Percentiles rank a stretch among this genome's conserved stretches.
Conservation (phyloP, 768 basidiomycete species). For the Leccinum uliginosum region DNA sequence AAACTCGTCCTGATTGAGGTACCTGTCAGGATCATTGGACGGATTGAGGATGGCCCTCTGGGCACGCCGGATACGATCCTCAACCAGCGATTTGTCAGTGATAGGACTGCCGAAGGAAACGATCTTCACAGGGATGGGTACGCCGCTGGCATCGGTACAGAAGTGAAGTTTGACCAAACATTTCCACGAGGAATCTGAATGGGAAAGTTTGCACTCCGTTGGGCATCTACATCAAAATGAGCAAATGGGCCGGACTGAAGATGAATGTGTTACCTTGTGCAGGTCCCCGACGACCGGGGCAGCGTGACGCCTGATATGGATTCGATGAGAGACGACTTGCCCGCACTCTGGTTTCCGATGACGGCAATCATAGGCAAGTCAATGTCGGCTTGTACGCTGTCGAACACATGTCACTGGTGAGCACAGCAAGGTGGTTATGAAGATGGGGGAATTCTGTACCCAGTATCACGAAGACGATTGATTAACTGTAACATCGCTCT, state of each 20-base stretch:
- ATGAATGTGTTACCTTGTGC: constrained; percentile 50
- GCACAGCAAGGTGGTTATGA: not conserved
- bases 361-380: constrained; percentile 73
- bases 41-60: constrained; percentile 67
- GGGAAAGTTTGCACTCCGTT: constrained; percentile 51
- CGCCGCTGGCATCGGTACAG: constrained; percentile 35
- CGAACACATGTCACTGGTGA: not conserved
- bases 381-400: constrained; percentile 63
- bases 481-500: constrained; percentile 54
- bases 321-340: constrained; percentile 76
- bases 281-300: constrained; percentile 69
- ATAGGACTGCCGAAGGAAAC: constrained; percentile 47
- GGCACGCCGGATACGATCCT: constrained; percentile 63
- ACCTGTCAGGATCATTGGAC: constrained; percentile 15
- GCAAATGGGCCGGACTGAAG: not conserved
- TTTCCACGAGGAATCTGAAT: constrained; percentile 40
- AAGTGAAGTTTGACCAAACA: constrained; percentile 49
- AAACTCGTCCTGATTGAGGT: constrained; percentile 10
- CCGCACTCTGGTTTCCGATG: constrained; percentile 70
- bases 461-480: constrained; percentile 57
- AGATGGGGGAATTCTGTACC: constrained; percentile 34
- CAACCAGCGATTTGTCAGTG: constrained; percentile 47
- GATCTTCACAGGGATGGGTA: constrained; percentile 35
- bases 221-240: constrained; percentile 42
- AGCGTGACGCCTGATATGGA: constrained; percentile 70